Percentiles rank a stretch among this genome's conserved stretches.
phyloP scores from a whole-genome alignment of 2,329 filamentous ascomycete species.

The Fusarium pininemorale region DNA sequence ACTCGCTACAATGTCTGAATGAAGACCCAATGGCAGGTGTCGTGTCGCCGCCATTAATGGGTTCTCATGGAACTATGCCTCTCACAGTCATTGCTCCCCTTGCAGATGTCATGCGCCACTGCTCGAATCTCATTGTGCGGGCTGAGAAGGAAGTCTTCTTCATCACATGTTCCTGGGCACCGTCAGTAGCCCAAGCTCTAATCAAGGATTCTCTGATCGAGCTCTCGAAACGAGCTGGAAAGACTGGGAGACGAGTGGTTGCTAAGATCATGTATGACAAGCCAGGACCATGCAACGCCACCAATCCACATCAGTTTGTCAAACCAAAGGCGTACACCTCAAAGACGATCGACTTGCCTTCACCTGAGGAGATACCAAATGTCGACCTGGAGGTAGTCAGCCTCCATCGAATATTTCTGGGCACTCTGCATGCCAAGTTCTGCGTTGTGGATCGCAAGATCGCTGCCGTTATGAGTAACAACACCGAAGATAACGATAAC shows the following conservation, averaged over 20 bases:
- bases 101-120: conserved; percentile 75
- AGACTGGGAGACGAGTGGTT: conserved; percentile 64
- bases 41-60: conserved; percentile 62
- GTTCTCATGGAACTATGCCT: conserved; percentile 68
- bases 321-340: conserved; percentile 66
- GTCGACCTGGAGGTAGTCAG: conserved; percentile 78
- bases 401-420: conserved; percentile 73
- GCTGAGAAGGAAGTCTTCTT: conserved; percentile 78
- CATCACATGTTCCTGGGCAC: conserved; percentile 80
- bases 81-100: conserved; percentile 68
- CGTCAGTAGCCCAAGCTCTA: conserved; percentile 72
- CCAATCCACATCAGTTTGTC: conserved; percentile 73
- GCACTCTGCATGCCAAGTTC: conserved; percentile 82
- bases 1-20: conserved; percentile 66
- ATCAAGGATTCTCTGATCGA: conserved; percentile 75
- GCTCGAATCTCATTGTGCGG: conserved; percentile 78
- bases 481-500: conserved; percentile 82
- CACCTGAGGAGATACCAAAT: conserved; percentile 72
- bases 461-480: conserved; percentile 80
- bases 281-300: conserved; percentile 69
- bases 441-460: conserved; percentile 78
- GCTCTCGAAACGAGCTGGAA: conserved; percentile 71
- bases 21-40: conserved; percentile 60
- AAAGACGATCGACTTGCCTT: conserved; percentile 67
- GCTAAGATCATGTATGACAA: conserved; percentile 82